Conservation (phyloP, 2,329 filamentous ascomycete genomes). For the Nigrospora sphaerica region DNA sequence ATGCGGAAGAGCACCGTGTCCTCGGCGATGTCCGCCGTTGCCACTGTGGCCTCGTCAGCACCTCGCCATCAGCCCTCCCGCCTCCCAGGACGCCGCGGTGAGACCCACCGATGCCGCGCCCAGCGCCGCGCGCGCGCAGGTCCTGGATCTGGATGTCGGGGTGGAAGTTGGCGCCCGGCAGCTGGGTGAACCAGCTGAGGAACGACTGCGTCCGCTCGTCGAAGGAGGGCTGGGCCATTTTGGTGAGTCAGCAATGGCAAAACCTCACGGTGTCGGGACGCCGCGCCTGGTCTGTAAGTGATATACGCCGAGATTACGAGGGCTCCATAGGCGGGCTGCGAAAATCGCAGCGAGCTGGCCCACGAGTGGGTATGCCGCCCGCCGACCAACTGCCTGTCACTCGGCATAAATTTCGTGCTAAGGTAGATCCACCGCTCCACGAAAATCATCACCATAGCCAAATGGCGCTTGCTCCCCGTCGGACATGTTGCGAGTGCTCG, state of each 20-base stretch:
- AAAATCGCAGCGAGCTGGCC: too few relatives aligned
- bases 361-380: too few relatives aligned
- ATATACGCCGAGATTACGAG: too few relatives aligned
- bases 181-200: constrained; percentile 44
- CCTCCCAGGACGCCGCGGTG: neutral
- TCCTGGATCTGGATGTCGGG: constrained; percentile 44
- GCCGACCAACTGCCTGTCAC: too few relatives aligned
- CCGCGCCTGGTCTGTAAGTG: too few relatives aligned
- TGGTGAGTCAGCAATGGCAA: neutral
- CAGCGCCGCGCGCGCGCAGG: constrained; percentile 40
- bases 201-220: constrained; percentile 36
- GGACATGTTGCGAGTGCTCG: too few relatives aligned
- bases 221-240: constrained; percentile 22
- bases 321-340: too few relatives aligned
- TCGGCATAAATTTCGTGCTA: too few relatives aligned
- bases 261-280: too few relatives aligned
- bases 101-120: constrained; percentile 47
- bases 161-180: constrained; percentile 47
- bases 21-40: constrained; percentile 59
- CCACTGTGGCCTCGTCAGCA: constrained; percentile 45
- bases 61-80: neutral
- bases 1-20: constrained; percentile 78
- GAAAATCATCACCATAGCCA: too few relatives aligned
- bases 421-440: too few relatives aligned
- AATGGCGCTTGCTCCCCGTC: too few relatives aligned